These are phyloP conservation scores for Trichoderma sp. DNA, from an alignment of 2,329 filamentous ascomycete species.

Conservation along the genomic window DNA sequence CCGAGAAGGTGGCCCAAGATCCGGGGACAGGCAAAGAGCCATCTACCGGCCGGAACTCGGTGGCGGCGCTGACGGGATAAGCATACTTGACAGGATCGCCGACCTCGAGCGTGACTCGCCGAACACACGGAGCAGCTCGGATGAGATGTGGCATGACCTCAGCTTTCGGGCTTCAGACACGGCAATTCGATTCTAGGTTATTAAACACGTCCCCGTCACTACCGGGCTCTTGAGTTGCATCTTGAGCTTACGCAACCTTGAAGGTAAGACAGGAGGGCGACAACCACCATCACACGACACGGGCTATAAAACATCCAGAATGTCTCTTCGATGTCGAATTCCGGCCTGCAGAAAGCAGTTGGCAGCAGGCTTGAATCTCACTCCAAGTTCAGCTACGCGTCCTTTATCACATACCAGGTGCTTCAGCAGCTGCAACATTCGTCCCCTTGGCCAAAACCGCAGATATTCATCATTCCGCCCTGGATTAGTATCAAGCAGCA, in stretches of 20 bases:
- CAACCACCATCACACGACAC: not conserved
- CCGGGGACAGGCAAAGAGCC: not conserved
- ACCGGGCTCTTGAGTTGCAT: not conserved
- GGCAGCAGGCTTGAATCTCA: not conserved
- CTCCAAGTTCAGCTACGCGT: not conserved
- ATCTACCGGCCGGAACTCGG: conserved; percentile 5
- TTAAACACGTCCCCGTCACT: not conserved
- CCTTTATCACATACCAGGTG: not conserved
- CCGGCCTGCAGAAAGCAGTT: not conserved
- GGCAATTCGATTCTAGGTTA: not conserved
- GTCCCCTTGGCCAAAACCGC: not conserved
- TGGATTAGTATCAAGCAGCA: not conserved
- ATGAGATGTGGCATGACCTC: not conserved
- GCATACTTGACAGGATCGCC: not conserved
- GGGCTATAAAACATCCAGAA: not conserved
- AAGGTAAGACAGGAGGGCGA: not conserved
- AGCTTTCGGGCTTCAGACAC: not conserved
- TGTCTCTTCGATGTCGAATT: not conserved
- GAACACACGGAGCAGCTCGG: not conserved
- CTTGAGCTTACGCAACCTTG: not conserved
- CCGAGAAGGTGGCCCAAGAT: not conserved
- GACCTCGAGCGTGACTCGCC: not conserved
- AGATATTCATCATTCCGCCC: not conserved
- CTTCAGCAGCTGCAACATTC: not conserved
- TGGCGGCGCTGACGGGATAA: not conserved